phyloP scores from a whole-genome alignment of 768 basidiomycete genomes.

The Tremella yokohamensis region DNA sequence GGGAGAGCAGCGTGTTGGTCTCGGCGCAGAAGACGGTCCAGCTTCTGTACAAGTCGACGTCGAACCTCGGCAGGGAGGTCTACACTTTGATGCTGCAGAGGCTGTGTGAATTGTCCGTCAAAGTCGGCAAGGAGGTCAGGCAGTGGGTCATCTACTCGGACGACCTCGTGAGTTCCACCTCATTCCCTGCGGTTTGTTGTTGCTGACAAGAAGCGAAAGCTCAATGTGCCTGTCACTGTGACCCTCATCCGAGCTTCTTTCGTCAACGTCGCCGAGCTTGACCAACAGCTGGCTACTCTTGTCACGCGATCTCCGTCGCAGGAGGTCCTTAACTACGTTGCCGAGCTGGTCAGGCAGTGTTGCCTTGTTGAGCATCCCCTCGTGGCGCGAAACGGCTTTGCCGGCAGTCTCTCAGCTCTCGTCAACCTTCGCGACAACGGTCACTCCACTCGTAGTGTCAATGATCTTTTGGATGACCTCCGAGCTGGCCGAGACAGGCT shows the following conservation, averaged over 20 bases:
- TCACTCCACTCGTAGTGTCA: conserved; percentile 61
- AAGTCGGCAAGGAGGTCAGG: conserved; percentile 93
- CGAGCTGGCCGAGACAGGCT: conserved; percentile 24
- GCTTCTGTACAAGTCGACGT: conserved; percentile 81
- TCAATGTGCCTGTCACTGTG: conserved; percentile 88
- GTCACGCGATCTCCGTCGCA: conserved; percentile 73
- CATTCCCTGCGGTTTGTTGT: not conserved
- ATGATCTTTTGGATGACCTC: conserved; percentile 71
- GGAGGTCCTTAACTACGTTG: conserved; percentile 72
- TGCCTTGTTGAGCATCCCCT: conserved; percentile 71
- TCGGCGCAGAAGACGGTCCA: conserved; percentile 98
- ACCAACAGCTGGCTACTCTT: conserved; percentile 84
- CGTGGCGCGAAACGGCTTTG: conserved; percentile 73
- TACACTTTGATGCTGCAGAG: conserved; percentile 86
- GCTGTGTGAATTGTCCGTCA: conserved; percentile 80
- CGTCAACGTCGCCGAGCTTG: conserved; percentile 70
- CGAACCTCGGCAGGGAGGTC: conserved; percentile 83
- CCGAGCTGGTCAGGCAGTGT: conserved; percentile 80
- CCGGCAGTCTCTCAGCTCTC: conserved; percentile 74
- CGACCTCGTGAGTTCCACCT: conserved; percentile 67
- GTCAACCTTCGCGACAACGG: conserved; percentile 67
- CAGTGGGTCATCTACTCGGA: conserved; percentile 95
- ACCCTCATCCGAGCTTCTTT: conserved; percentile 80
- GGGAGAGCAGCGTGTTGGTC: conserved; percentile 77
- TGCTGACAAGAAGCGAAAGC: conserved; percentile 68